These are phyloP conservation scores for Populus tremula DNA, from an alignment of 345 rosid genomes.

Conservation along the genomic window DNA sequence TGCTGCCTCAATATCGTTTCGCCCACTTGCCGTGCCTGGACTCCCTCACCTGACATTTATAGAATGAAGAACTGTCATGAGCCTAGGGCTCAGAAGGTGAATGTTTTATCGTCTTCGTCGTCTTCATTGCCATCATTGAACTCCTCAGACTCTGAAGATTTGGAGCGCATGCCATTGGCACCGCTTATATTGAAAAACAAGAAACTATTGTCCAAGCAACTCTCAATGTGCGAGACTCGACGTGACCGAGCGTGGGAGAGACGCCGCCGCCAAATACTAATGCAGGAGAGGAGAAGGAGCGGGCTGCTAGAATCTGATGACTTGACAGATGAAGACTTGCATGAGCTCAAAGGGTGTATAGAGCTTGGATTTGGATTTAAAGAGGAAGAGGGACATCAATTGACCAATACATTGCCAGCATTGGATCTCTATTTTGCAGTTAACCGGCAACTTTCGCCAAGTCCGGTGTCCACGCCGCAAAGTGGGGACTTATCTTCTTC, in stretches of 20 bases:
- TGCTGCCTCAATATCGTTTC: background rate
- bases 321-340: conserved; percentile 76
- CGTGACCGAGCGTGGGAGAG: conserved; percentile 84
- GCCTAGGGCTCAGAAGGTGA: background rate
- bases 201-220: conserved; percentile 61
- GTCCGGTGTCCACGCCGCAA: conserved; percentile 68
- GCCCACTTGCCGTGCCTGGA: too few species aligned
- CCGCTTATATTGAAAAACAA: conserved; percentile 41
- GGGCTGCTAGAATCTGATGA: conserved; percentile 32
- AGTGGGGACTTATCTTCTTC: conserved; percentile 39
- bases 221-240: conserved; percentile 75
- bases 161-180: conserved; percentile 42
- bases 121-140: conserved; percentile 13
- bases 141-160: conserved; percentile 33
- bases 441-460: conserved; percentile 65
- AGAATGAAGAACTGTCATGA: background rate
- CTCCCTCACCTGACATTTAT: background rate
- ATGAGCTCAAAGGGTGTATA: conserved; percentile 85
- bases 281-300: conserved; percentile 41
- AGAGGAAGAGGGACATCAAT: conserved; percentile 69
- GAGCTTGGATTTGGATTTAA: conserved; percentile 95
- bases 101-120: background rate
- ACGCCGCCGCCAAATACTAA: conserved; percentile 62
- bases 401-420: conserved; percentile 78
- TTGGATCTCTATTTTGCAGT: conserved; percentile 89